A percentile compares a stretch with the other conserved stretches of the same genome.
phyloP scores from a whole-genome alignment of 2,329 filamentous ascomycete genomes.

The Trichophyton equinum region DNA sequence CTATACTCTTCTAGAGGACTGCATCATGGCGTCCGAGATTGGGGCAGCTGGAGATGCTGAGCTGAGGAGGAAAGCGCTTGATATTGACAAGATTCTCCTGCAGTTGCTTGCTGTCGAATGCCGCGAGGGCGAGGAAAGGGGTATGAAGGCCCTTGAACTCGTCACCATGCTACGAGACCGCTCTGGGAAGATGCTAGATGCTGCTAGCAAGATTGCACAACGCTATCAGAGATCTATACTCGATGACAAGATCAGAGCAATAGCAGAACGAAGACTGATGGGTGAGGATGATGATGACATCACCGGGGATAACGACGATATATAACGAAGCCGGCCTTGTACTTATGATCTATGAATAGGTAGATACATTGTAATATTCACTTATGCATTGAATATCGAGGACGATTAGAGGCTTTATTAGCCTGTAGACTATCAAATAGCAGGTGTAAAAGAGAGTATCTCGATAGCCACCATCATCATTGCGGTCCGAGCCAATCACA shows the following conservation, averaged over 20 bases:
- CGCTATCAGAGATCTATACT: conserved; percentile 69
- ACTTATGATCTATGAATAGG: neutral
- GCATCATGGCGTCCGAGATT: conserved; percentile 55
- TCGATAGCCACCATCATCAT: neutral
- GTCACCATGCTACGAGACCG: conserved; percentile 74
- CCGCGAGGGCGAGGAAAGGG: conserved; percentile 78
- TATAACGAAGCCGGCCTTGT: neutral
- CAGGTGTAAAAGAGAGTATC: neutral
- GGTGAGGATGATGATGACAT: conserved; percentile 44
- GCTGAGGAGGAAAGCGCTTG: conserved; percentile 61
- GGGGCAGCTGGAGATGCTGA: conserved; percentile 52
- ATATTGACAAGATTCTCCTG: conserved; percentile 79
- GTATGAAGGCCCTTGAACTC: conserved; percentile 89
- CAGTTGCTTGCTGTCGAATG: conserved; percentile 85
- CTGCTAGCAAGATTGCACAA: conserved; percentile 77
- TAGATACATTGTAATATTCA: neutral
- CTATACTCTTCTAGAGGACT: conserved; percentile 61
- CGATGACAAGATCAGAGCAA: conserved; percentile 77
- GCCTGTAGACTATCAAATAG: neutral
- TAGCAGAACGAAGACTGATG: conserved; percentile 58
- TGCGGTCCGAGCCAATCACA: neutral
- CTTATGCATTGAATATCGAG: neutral
- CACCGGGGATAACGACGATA: conserved; percentile 20
- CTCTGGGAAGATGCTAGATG: conserved; percentile 79
- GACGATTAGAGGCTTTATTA: neutral